Percentiles rank a stretch among this genome's conserved stretches.
phyloP scores from a whole-genome alignment of 2,329 filamentous ascomycete species.

The Aschersonia sp. region DNA sequence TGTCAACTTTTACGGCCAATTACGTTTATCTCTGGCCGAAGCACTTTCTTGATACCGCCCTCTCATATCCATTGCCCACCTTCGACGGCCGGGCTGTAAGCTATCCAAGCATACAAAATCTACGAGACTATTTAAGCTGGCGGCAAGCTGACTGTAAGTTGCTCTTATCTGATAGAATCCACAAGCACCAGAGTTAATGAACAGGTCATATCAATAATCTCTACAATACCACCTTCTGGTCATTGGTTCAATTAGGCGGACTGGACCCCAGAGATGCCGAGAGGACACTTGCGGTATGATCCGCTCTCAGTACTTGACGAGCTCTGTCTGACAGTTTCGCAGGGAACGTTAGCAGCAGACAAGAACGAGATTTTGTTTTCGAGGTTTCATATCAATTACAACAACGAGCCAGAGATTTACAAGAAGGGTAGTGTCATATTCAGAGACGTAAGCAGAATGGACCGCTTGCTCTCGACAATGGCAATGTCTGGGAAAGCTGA shows the following conservation, averaged over 20 bases:
- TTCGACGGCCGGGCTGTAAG: slow-evolving; percentile 88
- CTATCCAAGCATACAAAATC: slow-evolving; percentile 69
- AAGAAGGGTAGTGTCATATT: slow-evolving; percentile 89
- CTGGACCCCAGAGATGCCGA: slow-evolving; percentile 70
- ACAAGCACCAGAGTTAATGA: slow-evolving; percentile 18
- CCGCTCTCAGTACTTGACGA: not conserved
- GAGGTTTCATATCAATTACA: slow-evolving; percentile 88
- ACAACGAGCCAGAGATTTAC: slow-evolving; percentile 84
- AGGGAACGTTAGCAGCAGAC: slow-evolving; percentile 74
- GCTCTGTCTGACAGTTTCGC: slow-evolving; percentile 4
- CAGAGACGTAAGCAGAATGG: slow-evolving; percentile 46
- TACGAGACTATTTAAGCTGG: slow-evolving; percentile 95
- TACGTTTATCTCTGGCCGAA: slow-evolving; percentile 71
- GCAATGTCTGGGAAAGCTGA: not conserved
- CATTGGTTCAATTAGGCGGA: slow-evolving; percentile 64
- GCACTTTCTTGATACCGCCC: slow-evolving; percentile 56
- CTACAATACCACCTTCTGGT: slow-evolving; percentile 96
- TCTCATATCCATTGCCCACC: slow-evolving; percentile 65
- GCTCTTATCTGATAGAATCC: slow-evolving; percentile 3
- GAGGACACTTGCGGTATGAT: slow-evolving; percentile 53
- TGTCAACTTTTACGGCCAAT: slow-evolving; percentile 85
- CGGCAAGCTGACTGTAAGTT: slow-evolving; percentile 81
- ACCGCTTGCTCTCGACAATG: not conserved
- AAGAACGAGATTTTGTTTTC: slow-evolving; percentile 96
- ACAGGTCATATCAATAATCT: slow-evolving; percentile 92